Conservation (phyloP, 768 basidiomycete species). For the Termitomyces heimii region DNA sequence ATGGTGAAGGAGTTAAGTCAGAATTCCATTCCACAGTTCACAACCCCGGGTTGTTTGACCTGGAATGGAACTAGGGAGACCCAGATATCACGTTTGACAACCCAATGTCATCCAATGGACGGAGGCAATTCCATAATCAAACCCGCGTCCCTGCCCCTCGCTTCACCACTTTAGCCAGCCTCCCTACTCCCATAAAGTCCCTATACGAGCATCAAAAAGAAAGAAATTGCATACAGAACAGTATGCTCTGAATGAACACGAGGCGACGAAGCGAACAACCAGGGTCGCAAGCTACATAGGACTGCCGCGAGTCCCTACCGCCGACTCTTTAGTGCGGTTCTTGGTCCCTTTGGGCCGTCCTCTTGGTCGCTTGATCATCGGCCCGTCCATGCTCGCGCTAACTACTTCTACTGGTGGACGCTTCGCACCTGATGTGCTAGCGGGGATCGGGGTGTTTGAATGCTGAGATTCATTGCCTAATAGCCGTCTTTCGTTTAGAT, state of each 20-base stretch:
- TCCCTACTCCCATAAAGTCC: not conserved
- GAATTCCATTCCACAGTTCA: not conserved
- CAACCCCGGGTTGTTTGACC: not conserved
- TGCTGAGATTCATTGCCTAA: slow-evolving; percentile 36
- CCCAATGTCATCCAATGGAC: not conserved
- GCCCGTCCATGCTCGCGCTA: slow-evolving; percentile 15
- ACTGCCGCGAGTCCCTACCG: slow-evolving; percentile 2
- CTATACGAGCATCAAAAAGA: not conserved
- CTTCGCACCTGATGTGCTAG: slow-evolving; percentile 20
- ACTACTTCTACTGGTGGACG: slow-evolving; percentile 18
- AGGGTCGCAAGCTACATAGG: slow-evolving; percentile 1
- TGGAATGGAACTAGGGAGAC: not conserved
- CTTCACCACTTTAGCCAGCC: not conserved
- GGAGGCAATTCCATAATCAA: not conserved
- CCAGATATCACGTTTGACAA: not conserved
- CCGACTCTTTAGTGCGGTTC: slow-evolving; percentile 30
- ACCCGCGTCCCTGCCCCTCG: not conserved
- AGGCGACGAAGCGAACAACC: not conserved
- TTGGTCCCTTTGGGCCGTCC: slow-evolving; percentile 71
- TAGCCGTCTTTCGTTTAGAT: slow-evolving; percentile 56
- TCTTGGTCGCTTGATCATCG: slow-evolving; percentile 45
- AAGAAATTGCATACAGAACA: not conserved
- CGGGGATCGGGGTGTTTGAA: not conserved
- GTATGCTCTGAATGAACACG: not conserved
- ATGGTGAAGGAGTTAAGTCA: not conserved